A percentile compares a stretch with the other conserved stretches of the same genome.
Conservation (phyloP, 1,284 basidiomycete species). For the Naganishia sp. region DNA sequence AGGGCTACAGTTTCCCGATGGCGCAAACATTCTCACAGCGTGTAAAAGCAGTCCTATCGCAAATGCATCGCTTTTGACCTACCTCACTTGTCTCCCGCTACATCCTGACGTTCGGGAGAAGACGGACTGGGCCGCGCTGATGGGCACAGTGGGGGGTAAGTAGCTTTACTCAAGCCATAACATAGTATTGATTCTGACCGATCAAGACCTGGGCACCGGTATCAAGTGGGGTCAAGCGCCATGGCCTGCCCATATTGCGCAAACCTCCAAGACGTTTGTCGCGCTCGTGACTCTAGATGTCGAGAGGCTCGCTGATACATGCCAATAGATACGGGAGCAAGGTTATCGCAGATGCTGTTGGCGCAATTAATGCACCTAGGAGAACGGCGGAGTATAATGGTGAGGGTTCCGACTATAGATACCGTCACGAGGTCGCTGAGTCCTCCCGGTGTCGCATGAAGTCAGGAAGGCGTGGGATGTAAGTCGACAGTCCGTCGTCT, state of each 20-base stretch:
- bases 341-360: slow-evolving; percentile 44
- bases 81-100: slow-evolving; percentile 42
- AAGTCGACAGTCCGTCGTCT: slow-evolving; percentile 13
- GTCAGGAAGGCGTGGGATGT: slow-evolving; percentile 49
- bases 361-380: slow-evolving; percentile 46
- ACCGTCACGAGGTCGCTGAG: too few species aligned
- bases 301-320: slow-evolving; percentile 1
- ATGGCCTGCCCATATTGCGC: slow-evolving; percentile 43
- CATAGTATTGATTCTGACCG: background rate
- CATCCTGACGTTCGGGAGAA: slow-evolving; percentile 37
- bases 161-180: background rate
- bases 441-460: slow-evolving; percentile 14
- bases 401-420: slow-evolving; percentile 28
- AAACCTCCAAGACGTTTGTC: slow-evolving; percentile 36
- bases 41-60: slow-evolving; percentile 46
- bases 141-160: slow-evolving; percentile 46
- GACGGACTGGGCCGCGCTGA: slow-evolving; percentile 47
- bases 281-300: background rate
- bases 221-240: slow-evolving; percentile 44
- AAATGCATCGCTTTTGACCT: slow-evolving; percentile 45
- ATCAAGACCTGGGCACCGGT: slow-evolving; percentile 42
- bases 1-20: slow-evolving; percentile 42
- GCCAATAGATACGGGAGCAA: slow-evolving; percentile 41
- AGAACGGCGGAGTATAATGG: slow-evolving; percentile 50
- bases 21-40: slow-evolving; percentile 43